Evolutionary conservation across 768 basidiomycete genomes (phyloP), one percentile per base, ranked within the genome.

Genomic region (Lentinula detonsa): DNA sequence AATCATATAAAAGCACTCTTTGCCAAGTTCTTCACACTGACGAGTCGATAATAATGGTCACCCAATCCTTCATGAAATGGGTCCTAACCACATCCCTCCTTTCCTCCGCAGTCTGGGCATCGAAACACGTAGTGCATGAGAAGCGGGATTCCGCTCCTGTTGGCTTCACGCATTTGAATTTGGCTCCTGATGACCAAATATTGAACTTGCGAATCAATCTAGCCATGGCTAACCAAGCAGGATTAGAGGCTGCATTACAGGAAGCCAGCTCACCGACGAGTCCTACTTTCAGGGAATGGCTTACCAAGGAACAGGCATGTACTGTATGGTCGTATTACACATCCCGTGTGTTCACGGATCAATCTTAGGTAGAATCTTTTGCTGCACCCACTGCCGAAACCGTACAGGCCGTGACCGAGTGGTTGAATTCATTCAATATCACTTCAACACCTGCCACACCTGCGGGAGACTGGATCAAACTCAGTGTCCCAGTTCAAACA

Each of bases 391-490:
- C 59, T 10, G 53, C 53, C 21, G 60, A 62, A 28, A 61, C 66
- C 18, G 48, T 64, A 8, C 76, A 81, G 48, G 63, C 65, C 34
- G 71, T 71, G 31, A 72, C 73, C n/a, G 72, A 72, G 57, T 84
- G 83, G 83, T 67, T 72, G 21, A 57, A 60, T 11, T 62, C 65
- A 28, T 64, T 70, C 58, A 65, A 63, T 54, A 48, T 72, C 45
- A 65, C 58, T 4, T 57, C 62, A 4, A 50, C 62, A 1, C 46
- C 69, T 5, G 45, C 57, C 11, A 65, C 70, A 2, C 64, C 66
- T 18, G 65, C 70, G 8, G 68, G 70, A n/a, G 76, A 78, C 65
- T 76, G 75, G 75, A 61, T 77, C 33, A 64, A 63, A n/a, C 64
- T 74, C 67, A 64, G 62, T 5, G 58, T 74, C 6, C 67, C 73